Evolutionary conservation across 208 protist species (phyloP).

Genomic region (Naegleria fowleri): DNA sequence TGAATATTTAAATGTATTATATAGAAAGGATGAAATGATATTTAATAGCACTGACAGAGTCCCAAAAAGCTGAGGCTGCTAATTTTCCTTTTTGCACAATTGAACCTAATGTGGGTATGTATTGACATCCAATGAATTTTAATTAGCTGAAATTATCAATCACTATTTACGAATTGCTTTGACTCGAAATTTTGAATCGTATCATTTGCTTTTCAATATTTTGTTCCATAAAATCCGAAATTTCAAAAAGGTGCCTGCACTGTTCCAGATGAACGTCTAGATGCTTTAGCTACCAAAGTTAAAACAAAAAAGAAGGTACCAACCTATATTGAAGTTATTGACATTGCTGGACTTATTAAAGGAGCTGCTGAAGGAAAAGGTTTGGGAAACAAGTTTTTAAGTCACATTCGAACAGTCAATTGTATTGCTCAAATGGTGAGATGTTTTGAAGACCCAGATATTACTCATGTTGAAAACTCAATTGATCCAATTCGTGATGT

Average conservation of each 20-base stretch:
- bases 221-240: no score
- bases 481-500: slow-evolving; percentile 94
- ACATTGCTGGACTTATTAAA: slow-evolving; percentile 98
- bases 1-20: background rate
- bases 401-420: slow-evolving; percentile 92
- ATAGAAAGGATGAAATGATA: background rate
- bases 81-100: slow-evolving; percentile 88
- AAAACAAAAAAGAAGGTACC: slow-evolving; percentile 88
- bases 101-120: slow-evolving; percentile 70
- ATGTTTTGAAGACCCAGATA: slow-evolving; percentile 89
- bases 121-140: background rate
- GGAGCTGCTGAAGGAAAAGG: slow-evolving; percentile 91
- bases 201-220: no score
- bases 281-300: slow-evolving; percentile 70
- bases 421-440: slow-evolving; percentile 96
- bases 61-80: slow-evolving; percentile 71
- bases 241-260: slow-evolving; percentile 36
- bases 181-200: no score
- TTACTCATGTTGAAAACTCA: slow-evolving; percentile 94
- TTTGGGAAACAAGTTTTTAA: slow-evolving; percentile 95
- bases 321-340: slow-evolving; percentile 87
- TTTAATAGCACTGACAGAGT: slow-evolving; percentile 64
- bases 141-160: no score
- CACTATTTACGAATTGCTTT: no score
- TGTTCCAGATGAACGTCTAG: slow-evolving; percentile 96